Evolutionary conservation across 1,139 yeast genomes (phyloP), one percentile per base, ranked within the genome.

Genomic region (Saccharomycopsis hybrid): DNA sequence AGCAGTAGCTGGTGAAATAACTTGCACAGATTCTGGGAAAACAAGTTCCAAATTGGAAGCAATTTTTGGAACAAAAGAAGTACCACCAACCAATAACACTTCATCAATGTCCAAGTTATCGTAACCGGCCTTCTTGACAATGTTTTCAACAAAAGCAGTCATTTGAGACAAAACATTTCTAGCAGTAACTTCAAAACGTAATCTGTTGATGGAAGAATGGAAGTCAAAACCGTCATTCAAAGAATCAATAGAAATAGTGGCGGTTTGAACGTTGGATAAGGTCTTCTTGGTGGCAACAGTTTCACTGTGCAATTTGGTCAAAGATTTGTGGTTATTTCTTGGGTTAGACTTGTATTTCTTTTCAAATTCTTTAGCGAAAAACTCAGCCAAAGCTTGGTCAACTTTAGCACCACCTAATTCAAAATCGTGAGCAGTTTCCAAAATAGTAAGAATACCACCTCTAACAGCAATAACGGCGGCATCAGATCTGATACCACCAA

Each of bases 401-500:
- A 92, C 77, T 64, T 79, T 73, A 62, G 79, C 84, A 65, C 99
- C 98, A 64, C 98, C 97, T 57, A 94, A 77, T 50, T 79, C 81
- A 61, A 74, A 74, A 66, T 87, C 85, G 65, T 90, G 96, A 55
- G 81, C 80, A 59, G 97, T 88, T 54, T 96, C 84, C 60, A 92
- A 74, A 48, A 89, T 76, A 53, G 98, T 92, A 70, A 87, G 77
- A 57, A 90, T 80, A 62, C 98, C 98, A 56, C 95, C 95, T 74
- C 97, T 84, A 55, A 84, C 87, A 44, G 97, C 80, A 62, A 92
- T 74, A 49, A 94, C 92, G 52, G 98, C 96, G 56, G 92, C 97
- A 65, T 92, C 98, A 41, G 96, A 84, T 71, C 98, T 82, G 60
- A 89, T 78, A 65, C 97, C 97, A 67, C 98, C 99, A 63, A 92